Conservation (phyloP, 371 early-diverging fungal species). For the Mucor circinelloides region DNA sequence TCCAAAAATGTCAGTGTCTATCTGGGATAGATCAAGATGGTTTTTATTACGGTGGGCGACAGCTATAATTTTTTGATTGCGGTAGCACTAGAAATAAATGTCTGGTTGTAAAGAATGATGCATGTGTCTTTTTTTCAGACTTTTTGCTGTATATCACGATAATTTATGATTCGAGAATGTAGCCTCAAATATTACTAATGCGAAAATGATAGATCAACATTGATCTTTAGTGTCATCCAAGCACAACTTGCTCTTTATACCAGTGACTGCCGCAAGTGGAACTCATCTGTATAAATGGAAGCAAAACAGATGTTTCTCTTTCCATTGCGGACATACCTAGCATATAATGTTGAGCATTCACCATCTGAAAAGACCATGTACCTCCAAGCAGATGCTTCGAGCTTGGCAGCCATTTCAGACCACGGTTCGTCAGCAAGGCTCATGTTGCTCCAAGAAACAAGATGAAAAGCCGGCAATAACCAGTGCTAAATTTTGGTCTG, state of each 20-base stretch:
- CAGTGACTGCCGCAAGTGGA: background rate
- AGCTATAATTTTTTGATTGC: background rate
- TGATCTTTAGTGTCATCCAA: too few species aligned
- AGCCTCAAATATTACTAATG: too few species aligned
- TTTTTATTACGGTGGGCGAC: background rate
- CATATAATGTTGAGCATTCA: conserved; percentile 2
- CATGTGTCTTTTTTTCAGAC: too few species aligned
- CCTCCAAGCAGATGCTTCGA: background rate
- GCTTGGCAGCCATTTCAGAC: background rate
- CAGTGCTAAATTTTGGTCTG: conserved; percentile 46
- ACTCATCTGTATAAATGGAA: background rate
- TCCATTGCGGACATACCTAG: background rate
- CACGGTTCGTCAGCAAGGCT: background rate
- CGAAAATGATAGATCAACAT: too few species aligned
- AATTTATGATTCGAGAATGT: too few species aligned
- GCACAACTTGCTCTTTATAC: background rate
- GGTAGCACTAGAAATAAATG: too few species aligned
- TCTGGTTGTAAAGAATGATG: too few species aligned
- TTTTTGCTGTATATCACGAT: too few species aligned
- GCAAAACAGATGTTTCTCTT: background rate
- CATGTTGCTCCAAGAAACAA: conserved; percentile 3
- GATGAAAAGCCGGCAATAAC: background rate
- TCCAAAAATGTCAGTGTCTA: background rate
- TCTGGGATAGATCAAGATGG: background rate
- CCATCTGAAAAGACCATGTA: background rate